Evolutionary conservation across 441 rosid species (phyloP), one percentile per base, ranked within the genome.

Genomic region (Aleurites moluccanus): DNA sequence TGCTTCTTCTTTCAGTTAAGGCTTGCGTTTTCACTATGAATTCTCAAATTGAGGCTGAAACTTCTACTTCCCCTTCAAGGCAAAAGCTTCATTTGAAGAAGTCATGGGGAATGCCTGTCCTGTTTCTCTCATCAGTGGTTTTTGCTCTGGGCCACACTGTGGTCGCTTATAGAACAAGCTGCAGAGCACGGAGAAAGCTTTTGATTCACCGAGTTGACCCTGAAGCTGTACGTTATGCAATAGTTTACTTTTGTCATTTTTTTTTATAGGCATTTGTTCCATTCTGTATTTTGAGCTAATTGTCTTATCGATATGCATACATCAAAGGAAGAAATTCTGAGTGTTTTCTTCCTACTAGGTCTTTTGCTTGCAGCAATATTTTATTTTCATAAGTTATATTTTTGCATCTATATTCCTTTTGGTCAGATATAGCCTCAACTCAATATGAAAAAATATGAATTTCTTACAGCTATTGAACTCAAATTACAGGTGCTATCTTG

Each of bases 71-170:
- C 44, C 85, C 83, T 8, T 81, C 99, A 25, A 91, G 91, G 78
- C 92, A 88, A 82, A 86, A 83, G 70, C 87, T 95, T 35, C 97
- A 95, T 72, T 80, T 95, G 72, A 95, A 95, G 80, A 95, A 89
- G 82, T 91, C 98, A 18, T 91, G 94, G 99, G 99, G 97, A 16
- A 95, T 95, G 98, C 97, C 99, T 8, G 99, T 95, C 75, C 83
- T 95, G 87, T 95, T 95, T 80, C 89, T 95, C 53, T 92, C 99
- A 0, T 95, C 99, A 0, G 88, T 92, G 0, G 99, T 91, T 20
- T 92, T 92, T 72, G 96, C 98, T 30, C 93, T 95, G 71, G 99
- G 99, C 62, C 98, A 95, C 73, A 88, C 81, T 40, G 96, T 95
- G 72, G 82, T 92, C 68, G 98, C 99, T 63, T 95, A 91, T 67